Evolutionary conservation across 305 asterid species (phyloP), one percentile per base, ranked within the genome.

Genomic region (Withania somnifera): DNA sequence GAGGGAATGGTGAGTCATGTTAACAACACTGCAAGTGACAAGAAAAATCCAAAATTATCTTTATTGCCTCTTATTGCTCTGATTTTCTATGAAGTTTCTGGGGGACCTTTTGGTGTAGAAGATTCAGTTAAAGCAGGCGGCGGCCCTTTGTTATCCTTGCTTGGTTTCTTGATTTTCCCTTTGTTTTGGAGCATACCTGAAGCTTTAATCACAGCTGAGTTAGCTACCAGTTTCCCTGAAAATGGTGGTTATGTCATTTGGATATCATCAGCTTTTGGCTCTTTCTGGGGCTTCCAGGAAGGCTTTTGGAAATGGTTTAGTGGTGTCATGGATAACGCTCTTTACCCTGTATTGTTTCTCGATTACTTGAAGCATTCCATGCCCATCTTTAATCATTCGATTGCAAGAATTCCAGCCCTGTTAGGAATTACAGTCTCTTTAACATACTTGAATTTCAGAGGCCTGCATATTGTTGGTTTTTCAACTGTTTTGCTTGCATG

Each of bases 211-310:
- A 84, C 86, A 11, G 69, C 77, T 28, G 86, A 84, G 22, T 45
- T 84, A 22, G 77, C 83, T 8, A 79, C 86, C 1, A 69, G 78
- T 50, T 84, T 68, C 42, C 86, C 86, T 57, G 78, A 84, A 84
- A 84, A 84, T 84, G 86, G 86, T 42, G 83, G 84, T 7, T 80
- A 80, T 63, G 84, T 84, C 20, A 78, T 84, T 36, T 80, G 84
- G 84, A 79, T 79, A 79, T 79, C 75, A 58, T 79, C 82, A 24
- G 82, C 82, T 57, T 79, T 79, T 79, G 82, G 82, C 19, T 75
- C 75, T 7, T 79, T 79, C 20, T 79, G 82, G 82, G 82, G 82
- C 0, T 79, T 79, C 34, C 75, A 79, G 58, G 75, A 79, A 79
- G 82, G 82, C n/a, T 28, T 79, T 11, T 79, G 82, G 82, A 79